Evolutionary conservation across 306 rosid species (phyloP), one percentile per base, ranked within the genome.

Genomic region (Gastrolobium villosum): DNA sequence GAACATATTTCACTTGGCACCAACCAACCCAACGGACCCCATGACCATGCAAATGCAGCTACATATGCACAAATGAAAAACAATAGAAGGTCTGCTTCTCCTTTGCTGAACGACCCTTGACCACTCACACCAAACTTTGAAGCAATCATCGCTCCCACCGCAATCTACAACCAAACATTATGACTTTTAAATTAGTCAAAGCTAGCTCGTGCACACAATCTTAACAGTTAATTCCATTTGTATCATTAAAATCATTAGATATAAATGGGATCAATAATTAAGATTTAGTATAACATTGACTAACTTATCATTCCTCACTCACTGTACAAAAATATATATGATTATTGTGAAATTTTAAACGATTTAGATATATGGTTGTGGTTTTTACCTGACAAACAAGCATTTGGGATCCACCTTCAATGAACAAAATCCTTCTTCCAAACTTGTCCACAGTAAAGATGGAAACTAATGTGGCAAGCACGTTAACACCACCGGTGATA

Each of bases 11-110:
- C 65, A 59, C 41, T 59, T 0, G 65, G 65, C 2, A 59, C 65
- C 11, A 85, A 54, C 88, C 85, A 87, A 4, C 86, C 89, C 37
- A 88, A 60, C 3, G 87, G 87, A 0, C 89, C 89, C 89, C 87
- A 88, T 8, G 91, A 88, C 91, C 89, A 88, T 0, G 87, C 89
- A 37, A 68, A 88, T 10, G 80, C 89, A n/a, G 89, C 89, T 34
- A 85, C 89, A 28, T 83, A 88, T 4, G 30, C 2, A 26, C 91
- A 88, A 11, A 88, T 78, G 5, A 88, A 60, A 13, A 74, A 6
- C 48, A 85, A 6, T 10, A 80, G 61, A 1, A 79, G 1, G 50
- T 84, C 54, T 4, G 86, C 80, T 3, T 57, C 66, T 0, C 30
- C 67, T 28, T 26, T 40, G 4, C 82, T 9, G 26, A 86, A 15